These are phyloP conservation scores for Ascochyta clinopodiicola DNA, from an alignment of 2,329 filamentous ascomycete species.

Conservation along the genomic window DNA sequence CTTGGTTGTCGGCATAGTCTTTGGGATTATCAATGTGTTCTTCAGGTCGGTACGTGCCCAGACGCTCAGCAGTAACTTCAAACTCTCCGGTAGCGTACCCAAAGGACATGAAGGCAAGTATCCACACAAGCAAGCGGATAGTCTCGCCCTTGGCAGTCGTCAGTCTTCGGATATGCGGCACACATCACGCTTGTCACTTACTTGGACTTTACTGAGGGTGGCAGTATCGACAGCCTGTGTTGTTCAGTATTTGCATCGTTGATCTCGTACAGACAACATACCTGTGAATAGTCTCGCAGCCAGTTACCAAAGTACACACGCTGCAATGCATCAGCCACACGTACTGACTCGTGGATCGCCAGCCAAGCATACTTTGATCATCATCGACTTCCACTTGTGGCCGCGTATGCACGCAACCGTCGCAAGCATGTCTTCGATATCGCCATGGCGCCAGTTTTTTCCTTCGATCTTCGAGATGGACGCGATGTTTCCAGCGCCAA, in stretches of 20 bases:
- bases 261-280: slow-evolving; percentile 46
- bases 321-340: slow-evolving; percentile 30
- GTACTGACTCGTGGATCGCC: background rate
- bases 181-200: slow-evolving; percentile 19
- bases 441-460: slow-evolving; percentile 60
- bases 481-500: slow-evolving; percentile 57
- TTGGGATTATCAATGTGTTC: slow-evolving; percentile 56
- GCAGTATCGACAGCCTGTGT: slow-evolving; percentile 61
- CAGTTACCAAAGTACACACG: slow-evolving; percentile 55
- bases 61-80: slow-evolving; percentile 61
- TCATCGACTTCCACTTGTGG: slow-evolving; percentile 53
- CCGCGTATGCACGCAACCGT: slow-evolving; percentile 55
- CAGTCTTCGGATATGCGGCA: slow-evolving; percentile 28
- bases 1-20: slow-evolving; percentile 67
- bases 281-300: slow-evolving; percentile 61
- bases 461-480: slow-evolving; percentile 52
- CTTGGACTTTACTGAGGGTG: slow-evolving; percentile 59
- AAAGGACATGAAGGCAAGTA: slow-evolving; percentile 63
- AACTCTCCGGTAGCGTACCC: slow-evolving; percentile 64
- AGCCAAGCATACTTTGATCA: slow-evolving; percentile 49
- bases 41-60: slow-evolving; percentile 58
- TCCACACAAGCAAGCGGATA: slow-evolving; percentile 62
- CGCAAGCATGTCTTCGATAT: slow-evolving; percentile 60
- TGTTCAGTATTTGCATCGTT: slow-evolving; percentile 47
- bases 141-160: slow-evolving; percentile 53